phyloP scores from a whole-genome alignment of 2,329 filamentous ascomycete species.

The Fusarium nodosum region DNA sequence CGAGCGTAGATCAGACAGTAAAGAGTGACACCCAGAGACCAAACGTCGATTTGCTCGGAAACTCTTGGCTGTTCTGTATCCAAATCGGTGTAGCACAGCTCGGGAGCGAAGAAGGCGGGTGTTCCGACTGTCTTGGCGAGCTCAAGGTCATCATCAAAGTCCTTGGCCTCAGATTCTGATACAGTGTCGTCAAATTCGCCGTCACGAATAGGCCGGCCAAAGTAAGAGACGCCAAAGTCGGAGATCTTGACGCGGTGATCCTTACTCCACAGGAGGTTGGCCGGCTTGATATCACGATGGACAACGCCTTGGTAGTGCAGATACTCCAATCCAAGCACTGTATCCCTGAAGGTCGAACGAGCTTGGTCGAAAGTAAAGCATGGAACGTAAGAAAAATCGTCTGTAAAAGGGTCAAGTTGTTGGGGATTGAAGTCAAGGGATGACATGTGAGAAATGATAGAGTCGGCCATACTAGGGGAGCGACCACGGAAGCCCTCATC shows the following conservation, averaged over 20 bases:
- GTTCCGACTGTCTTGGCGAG: conserved; percentile 98
- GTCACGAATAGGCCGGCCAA: conserved; percentile 87
- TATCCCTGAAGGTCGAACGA: conserved; percentile 89
- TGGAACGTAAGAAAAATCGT: conserved; percentile 93
- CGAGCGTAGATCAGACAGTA: conserved; percentile 96
- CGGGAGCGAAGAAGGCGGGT: conserved; percentile 96
- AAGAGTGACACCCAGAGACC: conserved; percentile 95
- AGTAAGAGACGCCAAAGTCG: conserved; percentile 98
- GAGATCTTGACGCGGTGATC: conserved; percentile 95
- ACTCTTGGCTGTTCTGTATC: conserved; percentile 79
- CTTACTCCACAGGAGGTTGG: conserved; percentile 89
- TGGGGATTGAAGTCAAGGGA: conserved; percentile 71
- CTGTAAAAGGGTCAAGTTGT: conserved; percentile 77
- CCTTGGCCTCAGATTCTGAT: conserved; percentile 84
- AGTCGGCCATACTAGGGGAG: conserved; percentile 85
- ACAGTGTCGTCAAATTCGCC: conserved; percentile 81
- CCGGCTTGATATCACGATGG: conserved; percentile 87
- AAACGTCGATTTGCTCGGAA: conserved; percentile 95
- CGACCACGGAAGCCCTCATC: conserved; percentile 74
- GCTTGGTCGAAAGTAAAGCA: conserved; percentile 90
- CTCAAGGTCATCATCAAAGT: conserved; percentile 93
- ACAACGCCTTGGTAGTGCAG: conserved; percentile 89
- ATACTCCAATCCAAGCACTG: conserved; percentile 92
- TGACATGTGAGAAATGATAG: conserved; percentile 78
- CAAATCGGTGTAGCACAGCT: conserved; percentile 90